Conservation (phyloP, 257 asterid species). For the Galeopsis tetrahit region DNA sequence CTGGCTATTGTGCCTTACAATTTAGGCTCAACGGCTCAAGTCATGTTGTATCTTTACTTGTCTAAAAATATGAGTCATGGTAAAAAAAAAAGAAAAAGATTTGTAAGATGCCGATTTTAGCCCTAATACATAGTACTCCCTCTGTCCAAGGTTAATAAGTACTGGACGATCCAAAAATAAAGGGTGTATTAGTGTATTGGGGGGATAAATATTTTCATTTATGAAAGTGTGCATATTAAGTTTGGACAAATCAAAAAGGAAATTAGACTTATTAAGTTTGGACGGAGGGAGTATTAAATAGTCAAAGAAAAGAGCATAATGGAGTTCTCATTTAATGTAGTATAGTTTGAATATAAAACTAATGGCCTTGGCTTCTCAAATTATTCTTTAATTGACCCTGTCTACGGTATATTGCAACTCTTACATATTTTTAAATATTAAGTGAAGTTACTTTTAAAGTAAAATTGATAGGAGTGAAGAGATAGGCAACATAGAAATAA, state of each 20-base stretch:
- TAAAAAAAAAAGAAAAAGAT: neutral
- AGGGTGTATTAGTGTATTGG: too few species aligned
- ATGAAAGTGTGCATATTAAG: too few species aligned
- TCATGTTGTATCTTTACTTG: neutral
- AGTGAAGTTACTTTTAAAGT: neutral
- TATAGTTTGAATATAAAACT: neutral
- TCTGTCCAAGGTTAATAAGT: too few species aligned
- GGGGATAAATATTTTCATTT: too few species aligned
- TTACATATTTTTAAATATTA: neutral
- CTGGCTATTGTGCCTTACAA: neutral
- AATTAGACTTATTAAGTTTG: too few species aligned
- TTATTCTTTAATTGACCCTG: neutral
- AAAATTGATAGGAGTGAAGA: neutral
- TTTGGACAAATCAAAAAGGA: too few species aligned
- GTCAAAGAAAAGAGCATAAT: neutral
- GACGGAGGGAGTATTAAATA: neutral
- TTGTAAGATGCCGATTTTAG: neutral
- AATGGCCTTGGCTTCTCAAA: slow-evolving; percentile 1
- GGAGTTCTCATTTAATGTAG: too few species aligned
- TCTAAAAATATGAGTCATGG: neutral
- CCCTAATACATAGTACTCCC: neutral
- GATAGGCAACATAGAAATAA: too few species aligned
- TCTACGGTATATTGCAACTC: neutral
- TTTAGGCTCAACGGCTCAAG: slow-evolving; percentile 7
- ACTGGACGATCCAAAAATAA: too few species aligned